Conservation (phyloP, 2,329 filamentous ascomycete genomes). For the Ophiosphaerella narmari region DNA sequence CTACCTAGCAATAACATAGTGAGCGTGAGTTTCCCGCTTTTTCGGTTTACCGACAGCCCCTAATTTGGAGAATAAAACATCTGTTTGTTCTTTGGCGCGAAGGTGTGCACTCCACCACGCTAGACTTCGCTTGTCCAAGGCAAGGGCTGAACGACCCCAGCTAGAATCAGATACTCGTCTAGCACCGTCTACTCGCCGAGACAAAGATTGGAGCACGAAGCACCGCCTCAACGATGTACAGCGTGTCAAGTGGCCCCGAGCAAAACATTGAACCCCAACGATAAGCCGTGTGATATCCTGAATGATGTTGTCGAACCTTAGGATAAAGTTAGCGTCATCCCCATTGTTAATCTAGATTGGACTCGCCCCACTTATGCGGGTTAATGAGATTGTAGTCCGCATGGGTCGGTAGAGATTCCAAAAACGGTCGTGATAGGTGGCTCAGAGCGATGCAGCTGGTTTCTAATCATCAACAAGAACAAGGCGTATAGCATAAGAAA, state of each 20-base stretch:
- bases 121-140: too few species aligned
- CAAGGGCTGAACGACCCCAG: too few species aligned
- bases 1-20: too few species aligned
- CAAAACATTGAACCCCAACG: constrained; percentile 51
- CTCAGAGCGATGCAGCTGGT: constrained; percentile 55
- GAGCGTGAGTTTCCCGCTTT: too few species aligned
- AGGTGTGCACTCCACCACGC: too few species aligned
- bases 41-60: too few species aligned
- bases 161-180: too few species aligned
- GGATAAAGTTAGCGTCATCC: background rate
- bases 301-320: constrained; percentile 42
- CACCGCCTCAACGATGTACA: too few species aligned
- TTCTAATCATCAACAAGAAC: constrained; percentile 53
- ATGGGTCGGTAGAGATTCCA: constrained; percentile 52
- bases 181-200: too few species aligned
- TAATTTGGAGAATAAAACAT: too few species aligned
- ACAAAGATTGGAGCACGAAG: too few species aligned
- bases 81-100: too few species aligned
- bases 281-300: constrained; percentile 52
- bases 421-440: constrained; percentile 54
- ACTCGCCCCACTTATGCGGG: constrained; percentile 48
- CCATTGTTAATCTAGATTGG: background rate
- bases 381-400: constrained; percentile 46
- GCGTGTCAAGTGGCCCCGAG: constrained; percentile 28
- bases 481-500: constrained; percentile 55